Evolutionary conservation across 2,329 filamentous ascomycete species (phyloP).

Genomic region (Coniochaeta sp.): DNA sequence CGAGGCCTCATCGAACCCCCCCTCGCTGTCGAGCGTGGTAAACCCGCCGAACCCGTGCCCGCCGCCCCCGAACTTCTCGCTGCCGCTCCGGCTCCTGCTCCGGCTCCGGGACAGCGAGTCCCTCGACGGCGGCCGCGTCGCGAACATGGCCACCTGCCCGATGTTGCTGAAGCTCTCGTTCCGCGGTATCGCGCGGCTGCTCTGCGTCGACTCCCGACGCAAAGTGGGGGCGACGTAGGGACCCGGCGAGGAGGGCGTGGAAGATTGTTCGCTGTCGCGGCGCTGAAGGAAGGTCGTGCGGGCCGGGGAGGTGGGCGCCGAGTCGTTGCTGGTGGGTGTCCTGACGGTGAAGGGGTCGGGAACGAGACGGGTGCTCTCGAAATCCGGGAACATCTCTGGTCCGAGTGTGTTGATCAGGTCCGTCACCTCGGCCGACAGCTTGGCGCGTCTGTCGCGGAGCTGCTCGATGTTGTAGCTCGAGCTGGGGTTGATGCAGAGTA

Average conservation of each 20-base stretch:
- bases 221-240: slow-evolving; percentile 21
- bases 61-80: slow-evolving; percentile 32
- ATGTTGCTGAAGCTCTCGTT: slow-evolving; percentile 95
- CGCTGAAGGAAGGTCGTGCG: slow-evolving; percentile 22
- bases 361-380: slow-evolving; percentile 68
- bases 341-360: slow-evolving; percentile 41
- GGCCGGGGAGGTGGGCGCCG: slow-evolving; percentile 18
- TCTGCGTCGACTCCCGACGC: slow-evolving; percentile 45
- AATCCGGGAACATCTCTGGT: slow-evolving; percentile 96
- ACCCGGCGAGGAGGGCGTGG: slow-evolving; percentile 30
- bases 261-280: slow-evolving; percentile 46
- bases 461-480: slow-evolving; percentile 79
- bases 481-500: slow-evolving; percentile 77
- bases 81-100: slow-evolving; percentile 57
- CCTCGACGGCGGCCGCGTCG: slow-evolving; percentile 79
- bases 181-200: slow-evolving; percentile 56
- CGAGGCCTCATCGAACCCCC: slow-evolving; percentile 74
- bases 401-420: slow-evolving; percentile 91
- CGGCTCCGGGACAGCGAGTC: slow-evolving; percentile 63
- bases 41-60: slow-evolving; percentile 65
- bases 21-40: slow-evolving; percentile 58
- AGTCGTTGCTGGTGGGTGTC: slow-evolving; percentile 26
- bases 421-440: slow-evolving; percentile 76
- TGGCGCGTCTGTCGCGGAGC: slow-evolving; percentile 63
- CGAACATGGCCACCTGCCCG: slow-evolving; percentile 81